Percentiles rank a stretch among this genome's conserved stretches.
Conservation (phyloP, 2,329 filamentous ascomycete genomes). For the Pseudocercospora cruenta region DNA sequence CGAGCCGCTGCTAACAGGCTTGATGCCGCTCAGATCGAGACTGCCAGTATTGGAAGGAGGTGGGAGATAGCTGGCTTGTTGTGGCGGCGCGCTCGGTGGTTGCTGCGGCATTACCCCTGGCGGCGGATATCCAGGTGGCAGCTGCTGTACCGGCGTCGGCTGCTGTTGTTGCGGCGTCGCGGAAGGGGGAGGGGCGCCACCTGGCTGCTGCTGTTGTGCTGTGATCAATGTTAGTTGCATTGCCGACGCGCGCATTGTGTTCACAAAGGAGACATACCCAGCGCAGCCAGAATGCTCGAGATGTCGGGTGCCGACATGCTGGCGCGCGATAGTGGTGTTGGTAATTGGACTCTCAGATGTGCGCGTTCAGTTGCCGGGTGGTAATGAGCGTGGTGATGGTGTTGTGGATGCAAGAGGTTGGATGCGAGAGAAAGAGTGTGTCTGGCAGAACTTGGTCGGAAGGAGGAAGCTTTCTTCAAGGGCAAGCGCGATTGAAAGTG, state of each 20-base stretch:
- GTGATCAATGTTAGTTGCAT: constrained; percentile 6
- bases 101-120: constrained; percentile 42
- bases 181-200: constrained; percentile 41
- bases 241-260: background rate
- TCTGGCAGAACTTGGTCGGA: background rate
- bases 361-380: background rate
- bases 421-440: constrained; percentile 7
- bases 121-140: constrained; percentile 51
- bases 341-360: background rate
- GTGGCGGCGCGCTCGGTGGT: constrained; percentile 38
- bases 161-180: constrained; percentile 55
- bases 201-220: constrained; percentile 37
- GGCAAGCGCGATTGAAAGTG: background rate
- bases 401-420: constrained; percentile 7
- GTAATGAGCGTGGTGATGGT: background rate
- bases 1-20: constrained; percentile 77
- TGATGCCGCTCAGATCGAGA: constrained; percentile 78
- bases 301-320: constrained; percentile 53
- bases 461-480: background rate
- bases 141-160: constrained; percentile 37
- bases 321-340: constrained; percentile 10
- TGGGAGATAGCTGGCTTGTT: constrained; percentile 52
- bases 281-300: constrained; percentile 55
- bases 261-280: constrained; percentile 42
- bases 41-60: constrained; percentile 74